Conservation (phyloP, 805 yeast species). For the Candida morakotiae region DNA sequence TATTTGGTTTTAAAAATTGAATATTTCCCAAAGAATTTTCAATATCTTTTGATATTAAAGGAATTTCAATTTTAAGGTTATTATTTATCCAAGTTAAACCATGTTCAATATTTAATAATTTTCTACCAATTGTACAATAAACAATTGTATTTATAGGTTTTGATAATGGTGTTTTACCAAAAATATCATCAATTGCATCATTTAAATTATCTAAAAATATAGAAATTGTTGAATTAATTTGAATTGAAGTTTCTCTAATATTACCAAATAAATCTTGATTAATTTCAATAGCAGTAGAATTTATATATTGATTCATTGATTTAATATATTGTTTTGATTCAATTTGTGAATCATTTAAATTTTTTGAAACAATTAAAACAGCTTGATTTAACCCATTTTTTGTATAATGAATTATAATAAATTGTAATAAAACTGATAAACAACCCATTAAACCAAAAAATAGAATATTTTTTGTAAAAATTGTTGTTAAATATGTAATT, state of each 20-base stretch:
- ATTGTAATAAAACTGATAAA: conserved; percentile 51
- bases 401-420: conserved; percentile 32
- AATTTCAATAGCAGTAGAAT: conserved; percentile 43
- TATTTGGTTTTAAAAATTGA: conserved; percentile 4
- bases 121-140: conserved; percentile 75
- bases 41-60: conserved; percentile 32
- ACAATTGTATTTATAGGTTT: conserved; percentile 63
- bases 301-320: conserved; percentile 53
- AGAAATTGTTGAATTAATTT: conserved; percentile 59
- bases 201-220: conserved; percentile 59
- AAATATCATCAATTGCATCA: conserved; percentile 50
- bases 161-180: conserved; percentile 66
- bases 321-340: conserved; percentile 9
- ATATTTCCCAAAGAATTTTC: conserved; percentile 8
- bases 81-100: conserved; percentile 80
- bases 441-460: conserved; percentile 57
- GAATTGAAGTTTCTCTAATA: conserved; percentile 51
- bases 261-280: conserved; percentile 68
- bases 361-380: not conserved
- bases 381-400: not conserved
- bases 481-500: conserved; percentile 48
- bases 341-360: not conserved
- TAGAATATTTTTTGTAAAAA: conserved; percentile 47
- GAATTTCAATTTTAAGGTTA: conserved; percentile 56
- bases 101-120: conserved; percentile 57